Evolutionary conservation across 139 green algal genomes (phyloP).

Genomic region (Limnomonas spitsbergensis): DNA sequence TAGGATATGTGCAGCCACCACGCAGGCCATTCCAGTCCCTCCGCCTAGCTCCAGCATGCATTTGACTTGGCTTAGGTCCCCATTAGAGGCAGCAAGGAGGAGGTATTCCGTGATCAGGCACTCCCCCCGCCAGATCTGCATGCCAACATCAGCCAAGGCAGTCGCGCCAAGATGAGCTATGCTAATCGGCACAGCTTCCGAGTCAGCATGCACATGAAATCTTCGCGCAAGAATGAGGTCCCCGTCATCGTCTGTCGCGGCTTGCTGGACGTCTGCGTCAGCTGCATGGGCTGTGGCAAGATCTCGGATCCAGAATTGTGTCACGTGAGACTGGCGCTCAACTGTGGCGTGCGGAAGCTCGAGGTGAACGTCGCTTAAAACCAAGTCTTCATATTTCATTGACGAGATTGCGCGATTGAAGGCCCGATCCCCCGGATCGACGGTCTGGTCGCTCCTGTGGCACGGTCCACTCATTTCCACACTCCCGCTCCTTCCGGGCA

Average conservation of each 20-base stretch:
- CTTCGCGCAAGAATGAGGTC: neutral
- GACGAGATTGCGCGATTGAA: neutral
- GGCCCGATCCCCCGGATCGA: neutral
- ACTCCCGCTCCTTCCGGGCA: too few species aligned
- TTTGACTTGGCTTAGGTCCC: neutral
- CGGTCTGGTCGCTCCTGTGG: too few species aligned
- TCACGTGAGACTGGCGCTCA: slow-evolving; percentile 35
- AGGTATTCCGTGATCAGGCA: neutral
- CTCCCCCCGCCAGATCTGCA: neutral
- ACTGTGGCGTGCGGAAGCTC: slow-evolving; percentile 20
- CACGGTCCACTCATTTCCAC: too few species aligned
- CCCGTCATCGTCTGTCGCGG: neutral
- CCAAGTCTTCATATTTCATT: neutral
- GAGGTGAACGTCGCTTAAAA: neutral
- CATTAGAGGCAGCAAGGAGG: neutral
- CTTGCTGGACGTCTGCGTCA: neutral
- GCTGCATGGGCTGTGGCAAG: slow-evolving; percentile 8
- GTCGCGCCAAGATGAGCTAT: neutral
- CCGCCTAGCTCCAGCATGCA: neutral
- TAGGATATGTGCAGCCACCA: too few species aligned
- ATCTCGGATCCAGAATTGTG: slow-evolving; percentile 39
- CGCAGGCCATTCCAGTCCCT: neutral
- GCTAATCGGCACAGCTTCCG: neutral
- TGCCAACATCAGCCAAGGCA: neutral
- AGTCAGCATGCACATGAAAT: neutral